These are phyloP conservation scores for Centella asiatica DNA, from an alignment of 129 eudicot genomes.

Conservation along the genomic window DNA sequence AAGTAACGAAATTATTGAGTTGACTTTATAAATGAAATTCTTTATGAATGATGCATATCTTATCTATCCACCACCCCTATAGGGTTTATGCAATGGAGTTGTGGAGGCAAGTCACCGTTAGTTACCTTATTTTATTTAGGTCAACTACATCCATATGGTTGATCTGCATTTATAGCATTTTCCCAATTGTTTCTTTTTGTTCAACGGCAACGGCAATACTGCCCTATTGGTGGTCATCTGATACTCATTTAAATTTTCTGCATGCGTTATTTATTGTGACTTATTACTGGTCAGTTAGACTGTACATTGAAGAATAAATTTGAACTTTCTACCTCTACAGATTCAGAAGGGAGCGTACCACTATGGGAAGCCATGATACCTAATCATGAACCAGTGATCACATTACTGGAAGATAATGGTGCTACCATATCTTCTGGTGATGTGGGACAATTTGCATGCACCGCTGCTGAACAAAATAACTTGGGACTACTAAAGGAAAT, in stretches of 20 bases:
- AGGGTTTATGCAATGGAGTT: too few relatives aligned
- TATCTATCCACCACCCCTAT: background rate
- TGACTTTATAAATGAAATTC: constrained; percentile 1
- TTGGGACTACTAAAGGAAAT: constrained; percentile 52
- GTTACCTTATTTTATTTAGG: background rate
- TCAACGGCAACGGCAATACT: background rate
- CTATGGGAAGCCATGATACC: constrained; percentile 84
- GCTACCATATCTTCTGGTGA: constrained; percentile 57
- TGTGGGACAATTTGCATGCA: constrained; percentile 61
- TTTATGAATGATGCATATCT: background rate
- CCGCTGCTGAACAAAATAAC: constrained; percentile 63
- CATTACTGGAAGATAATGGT: constrained; percentile 45
- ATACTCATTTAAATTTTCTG: too few relatives aligned
- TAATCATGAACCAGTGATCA: constrained; percentile 37
- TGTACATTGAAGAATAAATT: background rate
- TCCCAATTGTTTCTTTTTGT: background rate
- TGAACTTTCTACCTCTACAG: constrained; percentile 32
- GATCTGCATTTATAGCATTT: background rate
- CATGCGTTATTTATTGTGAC: too few relatives aligned
- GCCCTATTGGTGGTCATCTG: background rate
- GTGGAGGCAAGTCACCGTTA: background rate
- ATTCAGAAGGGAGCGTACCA: constrained; percentile 86
- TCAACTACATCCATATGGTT: background rate
- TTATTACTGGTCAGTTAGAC: background rate
- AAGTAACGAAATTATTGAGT: background rate